phyloP scores from a whole-genome alignment of 2,329 filamentous ascomycete genomes.

The Berkeleyomyces rouxiae region DNA sequence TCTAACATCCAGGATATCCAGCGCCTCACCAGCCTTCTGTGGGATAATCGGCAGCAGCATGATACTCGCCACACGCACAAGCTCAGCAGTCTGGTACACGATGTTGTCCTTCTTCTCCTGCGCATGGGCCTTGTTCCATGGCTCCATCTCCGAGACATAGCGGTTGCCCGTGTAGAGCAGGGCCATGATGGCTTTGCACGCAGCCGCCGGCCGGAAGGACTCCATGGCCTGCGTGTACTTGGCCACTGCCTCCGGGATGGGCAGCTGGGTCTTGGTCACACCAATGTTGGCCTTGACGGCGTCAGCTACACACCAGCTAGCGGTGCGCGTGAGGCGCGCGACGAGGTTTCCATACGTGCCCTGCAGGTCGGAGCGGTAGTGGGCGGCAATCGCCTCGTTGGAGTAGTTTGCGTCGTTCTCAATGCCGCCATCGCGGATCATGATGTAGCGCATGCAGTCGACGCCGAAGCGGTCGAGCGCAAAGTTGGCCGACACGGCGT shows the following conservation, averaged over 20 bases:
- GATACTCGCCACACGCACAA: slow-evolving; percentile 64
- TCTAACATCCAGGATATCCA: slow-evolving; percentile 63
- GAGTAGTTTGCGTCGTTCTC: slow-evolving; percentile 68
- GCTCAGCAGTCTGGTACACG: slow-evolving; percentile 58
- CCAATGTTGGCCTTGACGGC: slow-evolving; percentile 27
- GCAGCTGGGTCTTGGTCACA: neutral
- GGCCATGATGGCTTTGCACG: slow-evolving; percentile 11
- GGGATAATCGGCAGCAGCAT: slow-evolving; percentile 87
- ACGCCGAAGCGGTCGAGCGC: slow-evolving; percentile 78
- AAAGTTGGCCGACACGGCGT: slow-evolving; percentile 87
- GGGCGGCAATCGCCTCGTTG: slow-evolving; percentile 55
- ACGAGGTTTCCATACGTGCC: slow-evolving; percentile 66
- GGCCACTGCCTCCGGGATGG: slow-evolving; percentile 9
- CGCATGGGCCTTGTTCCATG: slow-evolving; percentile 42
- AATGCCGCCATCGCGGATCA: slow-evolving; percentile 65
- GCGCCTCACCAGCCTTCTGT: slow-evolving; percentile 49
- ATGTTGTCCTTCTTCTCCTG: slow-evolving; percentile 29
- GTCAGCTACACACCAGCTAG: slow-evolving; percentile 49
- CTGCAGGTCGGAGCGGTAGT: slow-evolving; percentile 68
- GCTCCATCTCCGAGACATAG: slow-evolving; percentile 41
- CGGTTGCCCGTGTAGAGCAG: slow-evolving; percentile 21
- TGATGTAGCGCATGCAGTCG: slow-evolving; percentile 78
- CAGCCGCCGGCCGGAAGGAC: slow-evolving; percentile 9
- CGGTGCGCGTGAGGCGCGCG: slow-evolving; percentile 50
- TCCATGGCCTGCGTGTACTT: slow-evolving; percentile 11